Conservation (phyloP, 2,329 filamentous ascomycete genomes). For the Gliomastix tumulicola region DNA sequence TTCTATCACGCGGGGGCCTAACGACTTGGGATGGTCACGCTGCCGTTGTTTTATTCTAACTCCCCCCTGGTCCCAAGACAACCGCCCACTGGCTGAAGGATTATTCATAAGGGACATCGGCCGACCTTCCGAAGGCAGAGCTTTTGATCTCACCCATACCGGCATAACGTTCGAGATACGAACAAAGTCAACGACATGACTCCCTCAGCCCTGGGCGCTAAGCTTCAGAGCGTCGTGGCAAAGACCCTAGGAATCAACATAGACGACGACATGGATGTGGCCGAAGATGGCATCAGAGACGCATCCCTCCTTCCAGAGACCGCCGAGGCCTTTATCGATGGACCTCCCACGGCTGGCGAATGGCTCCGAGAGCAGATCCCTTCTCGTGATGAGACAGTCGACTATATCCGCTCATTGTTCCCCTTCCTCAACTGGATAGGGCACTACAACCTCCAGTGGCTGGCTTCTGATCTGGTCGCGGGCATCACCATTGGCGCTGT, state of each 20-base stretch:
- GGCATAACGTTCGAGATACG: no score
- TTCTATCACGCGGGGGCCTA: no score
- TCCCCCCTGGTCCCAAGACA: no score
- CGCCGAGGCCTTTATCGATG: conserved; percentile 29
- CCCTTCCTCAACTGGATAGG: conserved; percentile 86
- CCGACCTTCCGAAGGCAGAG: no score
- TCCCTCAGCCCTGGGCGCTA: no score
- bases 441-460: conserved; percentile 85
- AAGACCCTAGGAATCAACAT: conserved; percentile 1
- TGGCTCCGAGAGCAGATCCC: conserved; percentile 64
- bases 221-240: no score
- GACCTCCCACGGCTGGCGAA: conserved; percentile 68
- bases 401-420: conserved; percentile 69
- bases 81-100: no score
- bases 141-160: no score
- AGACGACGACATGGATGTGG: background rate
- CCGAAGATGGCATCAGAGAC: background rate
- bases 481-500: conserved; percentile 54
- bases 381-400: conserved; percentile 37
- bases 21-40: no score
- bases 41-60: no score
- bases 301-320: background rate
- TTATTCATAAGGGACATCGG: no score
- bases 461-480: conserved; percentile 82
- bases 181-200: no score